A percentile compares a stretch with the other conserved stretches of the same genome.
These are phyloP conservation scores for Dendrobium huoshanense DNA, from an alignment of 106 monocot genomes.

Conservation along the genomic window DNA sequence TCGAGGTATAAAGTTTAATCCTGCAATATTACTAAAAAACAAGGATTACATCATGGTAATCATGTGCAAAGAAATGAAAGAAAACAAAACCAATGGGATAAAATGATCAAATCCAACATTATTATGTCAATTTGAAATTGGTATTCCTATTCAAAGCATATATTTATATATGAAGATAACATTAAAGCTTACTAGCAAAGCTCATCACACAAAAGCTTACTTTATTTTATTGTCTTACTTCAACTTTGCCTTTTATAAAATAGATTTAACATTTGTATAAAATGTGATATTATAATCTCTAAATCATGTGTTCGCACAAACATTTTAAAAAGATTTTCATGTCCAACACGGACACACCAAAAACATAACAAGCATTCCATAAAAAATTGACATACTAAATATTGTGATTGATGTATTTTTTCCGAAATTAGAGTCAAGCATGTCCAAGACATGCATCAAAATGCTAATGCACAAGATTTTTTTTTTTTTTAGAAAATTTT, in stretches of 20 bases:
- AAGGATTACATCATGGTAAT: not conserved
- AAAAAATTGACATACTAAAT: too few species aligned
- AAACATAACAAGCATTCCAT: too few species aligned
- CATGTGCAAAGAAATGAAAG: not conserved
- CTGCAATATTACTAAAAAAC: conserved; percentile 6
- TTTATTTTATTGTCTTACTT: not conserved
- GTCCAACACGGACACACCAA: too few species aligned
- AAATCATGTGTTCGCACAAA: not conserved
- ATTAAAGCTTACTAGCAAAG: not conserved
- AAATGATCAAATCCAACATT: not conserved
- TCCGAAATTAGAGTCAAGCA: too few species aligned
- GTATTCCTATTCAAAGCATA: not conserved
- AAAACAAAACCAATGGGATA: not conserved
- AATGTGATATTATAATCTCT: not conserved
- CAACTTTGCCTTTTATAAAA: not conserved
- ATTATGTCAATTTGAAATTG: not conserved
- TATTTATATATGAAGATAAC: not conserved
- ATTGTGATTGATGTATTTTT: too few species aligned
- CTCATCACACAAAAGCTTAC: not conserved
- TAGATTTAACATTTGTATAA: not conserved
- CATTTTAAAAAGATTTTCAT: too few species aligned
- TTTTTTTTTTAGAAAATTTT: too few species aligned
- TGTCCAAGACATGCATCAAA: too few species aligned
- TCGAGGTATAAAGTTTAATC: conserved; percentile 2
- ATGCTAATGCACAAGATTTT: too few species aligned